These are phyloP conservation scores for Cystobasidium ongulense DNA, from an alignment of 768 basidiomycete genomes.

Conservation along the genomic window DNA sequence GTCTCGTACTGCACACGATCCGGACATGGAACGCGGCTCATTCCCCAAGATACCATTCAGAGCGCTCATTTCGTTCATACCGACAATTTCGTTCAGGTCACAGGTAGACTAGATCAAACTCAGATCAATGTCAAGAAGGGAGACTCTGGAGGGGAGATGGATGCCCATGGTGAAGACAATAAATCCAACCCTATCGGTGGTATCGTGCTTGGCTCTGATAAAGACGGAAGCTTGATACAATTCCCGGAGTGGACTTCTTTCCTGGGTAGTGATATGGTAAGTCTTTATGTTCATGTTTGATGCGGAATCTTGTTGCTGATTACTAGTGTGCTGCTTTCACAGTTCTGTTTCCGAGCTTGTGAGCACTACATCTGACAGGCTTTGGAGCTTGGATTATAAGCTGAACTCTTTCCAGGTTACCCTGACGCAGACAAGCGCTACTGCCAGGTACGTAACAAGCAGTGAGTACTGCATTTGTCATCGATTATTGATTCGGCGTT, in stretches of 20 bases:
- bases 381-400: background rate
- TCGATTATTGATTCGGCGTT: conserved; percentile 44
- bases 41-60: conserved; percentile 38
- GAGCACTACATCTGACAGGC: background rate
- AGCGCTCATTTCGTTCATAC: conserved; percentile 41
- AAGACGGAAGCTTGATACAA: conserved; percentile 50
- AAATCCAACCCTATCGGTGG: conserved; percentile 55
- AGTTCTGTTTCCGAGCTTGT: conserved; percentile 43
- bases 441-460: background rate
- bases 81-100: conserved; percentile 47
- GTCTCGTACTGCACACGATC: conserved; percentile 67
- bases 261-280: conserved; percentile 42
- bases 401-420: background rate
- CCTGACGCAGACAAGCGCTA: background rate
- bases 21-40: conserved; percentile 41
- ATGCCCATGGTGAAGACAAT: conserved; percentile 55
- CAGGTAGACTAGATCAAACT: conserved; percentile 52
- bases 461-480: background rate
- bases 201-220: conserved; percentile 61
- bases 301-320: conserved; percentile 51
- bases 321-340: conserved; percentile 17
- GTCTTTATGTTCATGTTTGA: conserved; percentile 58
- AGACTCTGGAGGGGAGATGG: conserved; percentile 60
- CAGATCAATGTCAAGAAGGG: conserved; percentile 57
- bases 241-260: conserved; percentile 59